Evolutionary conservation across 2,329 filamentous ascomycete species (phyloP).

Genomic region (Scleromitrula shiraiana): DNA sequence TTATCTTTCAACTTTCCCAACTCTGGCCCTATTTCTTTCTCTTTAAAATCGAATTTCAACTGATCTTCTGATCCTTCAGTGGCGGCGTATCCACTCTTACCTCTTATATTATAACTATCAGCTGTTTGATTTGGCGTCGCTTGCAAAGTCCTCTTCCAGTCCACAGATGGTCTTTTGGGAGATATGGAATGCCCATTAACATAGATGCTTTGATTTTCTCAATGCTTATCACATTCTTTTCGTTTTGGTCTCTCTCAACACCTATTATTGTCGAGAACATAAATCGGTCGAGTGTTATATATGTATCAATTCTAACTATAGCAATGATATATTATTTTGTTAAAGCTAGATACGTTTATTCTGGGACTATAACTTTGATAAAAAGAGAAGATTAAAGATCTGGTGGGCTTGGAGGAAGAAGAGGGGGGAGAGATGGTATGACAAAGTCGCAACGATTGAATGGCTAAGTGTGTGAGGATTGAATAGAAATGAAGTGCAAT

Average conservation of each 20-base stretch:
- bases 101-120: constrained; percentile 42
- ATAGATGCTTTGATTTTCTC: constrained; percentile 36
- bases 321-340: constrained; percentile 16
- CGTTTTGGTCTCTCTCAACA: constrained; percentile 38
- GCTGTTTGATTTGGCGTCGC: constrained; percentile 30
- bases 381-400: no score
- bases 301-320: constrained; percentile 7
- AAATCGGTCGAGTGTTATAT: constrained; percentile 33
- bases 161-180: constrained; percentile 36
- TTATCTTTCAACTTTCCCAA: no score
- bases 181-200: constrained; percentile 34
- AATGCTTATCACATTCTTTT: constrained; percentile 33
- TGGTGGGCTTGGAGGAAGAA: no score
- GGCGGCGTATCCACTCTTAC: constrained; percentile 40
- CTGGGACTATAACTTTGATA: no score
- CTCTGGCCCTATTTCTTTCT: no score
- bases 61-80: no score
- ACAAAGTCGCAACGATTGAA: no score
- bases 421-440: no score
- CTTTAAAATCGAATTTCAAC: no score
- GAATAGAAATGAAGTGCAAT: no score
- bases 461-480: no score
- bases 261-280: constrained; percentile 34
- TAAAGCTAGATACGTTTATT: constrained; percentile 20
- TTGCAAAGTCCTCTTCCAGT: constrained; percentile 33